Evolutionary conservation across 1,284 basidiomycete genomes (phyloP).

Genomic region (Trichosporon ovoides): DNA sequence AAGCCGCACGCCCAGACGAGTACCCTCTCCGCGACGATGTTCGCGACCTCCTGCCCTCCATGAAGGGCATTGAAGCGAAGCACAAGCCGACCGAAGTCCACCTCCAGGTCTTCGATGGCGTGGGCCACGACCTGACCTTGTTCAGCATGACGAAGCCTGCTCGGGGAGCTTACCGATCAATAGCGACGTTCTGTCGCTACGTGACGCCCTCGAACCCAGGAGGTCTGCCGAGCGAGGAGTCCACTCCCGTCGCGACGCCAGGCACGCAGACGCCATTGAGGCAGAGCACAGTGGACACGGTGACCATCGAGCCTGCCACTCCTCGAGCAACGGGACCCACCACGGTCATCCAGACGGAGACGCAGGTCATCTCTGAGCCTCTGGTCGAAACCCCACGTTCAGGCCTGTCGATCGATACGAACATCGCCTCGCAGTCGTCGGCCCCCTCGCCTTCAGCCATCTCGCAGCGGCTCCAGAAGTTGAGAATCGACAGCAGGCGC

Average conservation of each 20-base stretch:
- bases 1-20: conserved; percentile 74
- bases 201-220: conserved; percentile 33
- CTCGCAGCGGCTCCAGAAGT: not conserved
- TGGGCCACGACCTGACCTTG: conserved; percentile 61
- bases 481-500: not conserved
- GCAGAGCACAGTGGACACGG: not conserved
- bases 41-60: conserved; percentile 59
- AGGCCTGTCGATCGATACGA: not conserved
- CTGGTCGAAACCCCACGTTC: not conserved
- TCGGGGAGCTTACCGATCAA: conserved; percentile 40
- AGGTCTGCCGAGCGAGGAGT: not conserved
- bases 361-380: not conserved
- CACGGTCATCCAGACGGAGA: not conserved
- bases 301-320: not conserved
- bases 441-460: not conserved
- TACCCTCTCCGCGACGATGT: conserved; percentile 64
- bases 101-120: conserved; percentile 62
- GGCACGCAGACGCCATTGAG: not conserved
- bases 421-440: not conserved
- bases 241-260: not conserved
- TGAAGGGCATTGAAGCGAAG: conserved; percentile 61
- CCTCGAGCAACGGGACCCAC: not conserved
- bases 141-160: conserved; percentile 73
- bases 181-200: conserved; percentile 49
- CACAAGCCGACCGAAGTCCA: conserved; percentile 78